Percentiles rank a stretch among this genome's conserved stretches.
Evolutionary conservation across 768 basidiomycete species (phyloP).

Genomic region (Pleurotus tuber-regium): DNA sequence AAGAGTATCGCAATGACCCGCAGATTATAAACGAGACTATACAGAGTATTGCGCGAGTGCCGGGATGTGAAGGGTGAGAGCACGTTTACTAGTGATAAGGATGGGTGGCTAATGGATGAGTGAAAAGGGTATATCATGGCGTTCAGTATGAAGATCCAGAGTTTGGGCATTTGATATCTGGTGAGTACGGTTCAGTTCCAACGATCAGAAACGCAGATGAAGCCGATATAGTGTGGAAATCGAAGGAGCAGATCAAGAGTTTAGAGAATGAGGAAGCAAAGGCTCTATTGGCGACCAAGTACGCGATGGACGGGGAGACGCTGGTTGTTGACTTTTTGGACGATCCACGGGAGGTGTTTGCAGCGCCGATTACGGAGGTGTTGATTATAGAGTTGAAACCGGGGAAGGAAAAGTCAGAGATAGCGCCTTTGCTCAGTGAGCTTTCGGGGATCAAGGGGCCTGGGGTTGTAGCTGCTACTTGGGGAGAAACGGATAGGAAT

Average conservation of each 20-base stretch:
- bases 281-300: background rate
- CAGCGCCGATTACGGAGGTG: background rate
- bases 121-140: slow-evolving; percentile 2
- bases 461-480: background rate
- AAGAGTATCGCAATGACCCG: background rate
- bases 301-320: background rate
- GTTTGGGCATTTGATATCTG: background rate
- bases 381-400: background rate
- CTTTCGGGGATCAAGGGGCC: background rate
- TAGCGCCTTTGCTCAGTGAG: background rate
- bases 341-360: background rate
- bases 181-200: background rate
- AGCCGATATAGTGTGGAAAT: background rate
- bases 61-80: background rate
- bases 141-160: slow-evolving; percentile 4
- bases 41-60: background rate
- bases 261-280: background rate
- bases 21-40: background rate
- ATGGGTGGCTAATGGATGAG: background rate
- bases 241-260: background rate
- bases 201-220: background rate
- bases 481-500: background rate
- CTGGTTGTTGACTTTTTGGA: background rate
- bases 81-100: background rate
- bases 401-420: background rate